Conservation (phyloP, 2,329 filamentous ascomycete genomes). For the Monosporascus sp. region DNA sequence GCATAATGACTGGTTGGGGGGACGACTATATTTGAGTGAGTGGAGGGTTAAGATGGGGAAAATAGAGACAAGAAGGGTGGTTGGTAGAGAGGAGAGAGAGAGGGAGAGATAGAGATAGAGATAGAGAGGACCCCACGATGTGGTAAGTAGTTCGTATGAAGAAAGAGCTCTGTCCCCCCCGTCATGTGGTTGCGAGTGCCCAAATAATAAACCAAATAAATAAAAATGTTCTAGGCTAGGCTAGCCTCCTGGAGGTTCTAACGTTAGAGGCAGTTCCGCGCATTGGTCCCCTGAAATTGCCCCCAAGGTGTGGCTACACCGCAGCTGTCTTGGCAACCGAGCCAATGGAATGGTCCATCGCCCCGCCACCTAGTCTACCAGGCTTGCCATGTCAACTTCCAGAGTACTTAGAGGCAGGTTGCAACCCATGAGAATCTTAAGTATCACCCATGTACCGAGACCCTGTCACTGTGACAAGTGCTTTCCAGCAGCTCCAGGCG, state of each 20-base stretch:
- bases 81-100: too few species aligned
- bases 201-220: too few species aligned
- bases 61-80: background rate
- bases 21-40: conserved; percentile 5
- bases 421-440: too few species aligned
- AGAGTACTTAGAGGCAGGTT: too few species aligned
- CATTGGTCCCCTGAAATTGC: background rate
- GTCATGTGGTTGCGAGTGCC: too few species aligned
- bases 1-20: conserved; percentile 35
- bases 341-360: background rate
- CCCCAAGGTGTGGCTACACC: background rate
- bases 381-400: too few species aligned
- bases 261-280: too few species aligned
- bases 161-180: too few species aligned
- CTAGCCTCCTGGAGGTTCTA: background rate
- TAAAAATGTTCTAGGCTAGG: background rate
- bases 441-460: background rate
- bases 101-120: too few species aligned
- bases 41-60: conserved; percentile 1
- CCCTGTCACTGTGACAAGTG: background rate
- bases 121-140: too few species aligned
- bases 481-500: too few species aligned
- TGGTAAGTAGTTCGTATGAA: too few species aligned
- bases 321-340: background rate
- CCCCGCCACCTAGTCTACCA: background rate